A percentile compares a stretch with the other conserved stretches of the same genome.
Conservation (phyloP, 2,329 filamentous ascomycete genomes). For the Zymoseptoria tritici region DNA sequence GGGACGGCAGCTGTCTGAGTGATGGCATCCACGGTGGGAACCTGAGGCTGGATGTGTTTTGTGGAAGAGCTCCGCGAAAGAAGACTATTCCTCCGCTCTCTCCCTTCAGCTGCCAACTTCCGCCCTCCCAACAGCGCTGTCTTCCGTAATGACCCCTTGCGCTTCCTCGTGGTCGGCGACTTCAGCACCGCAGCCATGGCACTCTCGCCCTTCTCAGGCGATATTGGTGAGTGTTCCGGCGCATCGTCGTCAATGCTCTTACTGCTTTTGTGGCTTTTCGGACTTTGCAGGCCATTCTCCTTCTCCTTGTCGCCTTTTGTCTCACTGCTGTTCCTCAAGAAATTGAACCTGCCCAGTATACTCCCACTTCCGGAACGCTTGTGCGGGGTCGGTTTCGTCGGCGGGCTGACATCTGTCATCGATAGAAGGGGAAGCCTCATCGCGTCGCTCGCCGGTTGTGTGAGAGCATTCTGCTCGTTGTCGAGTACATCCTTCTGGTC, state of each 20-base stretch:
- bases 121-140: slow-evolving; percentile 74
- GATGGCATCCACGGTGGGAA: slow-evolving; percentile 16
- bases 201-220: slow-evolving; percentile 21
- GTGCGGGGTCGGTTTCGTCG: slow-evolving; percentile 29
- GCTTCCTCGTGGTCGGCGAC: slow-evolving; percentile 51
- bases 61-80: slow-evolving; percentile 29
- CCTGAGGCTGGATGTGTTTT: slow-evolving; percentile 17
- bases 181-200: slow-evolving; percentile 18
- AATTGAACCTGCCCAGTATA: slow-evolving; percentile 62
- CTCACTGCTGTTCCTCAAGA: slow-evolving; percentile 49
- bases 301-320: slow-evolving; percentile 23
- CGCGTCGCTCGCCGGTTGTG: slow-evolving; percentile 5
- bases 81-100: slow-evolving; percentile 39
- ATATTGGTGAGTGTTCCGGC: slow-evolving; percentile 11
- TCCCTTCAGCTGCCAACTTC: slow-evolving; percentile 48
- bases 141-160: slow-evolving; percentile 80
- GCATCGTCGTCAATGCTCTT: slow-evolving; percentile 29
- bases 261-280: slow-evolving; percentile 19
- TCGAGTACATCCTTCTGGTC: slow-evolving; percentile 5
- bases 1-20: slow-evolving; percentile 1
- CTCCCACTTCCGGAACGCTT: slow-evolving; percentile 54
- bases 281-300: slow-evolving; percentile 24
- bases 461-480: slow-evolving; percentile 8
- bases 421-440: slow-evolving; percentile 24
- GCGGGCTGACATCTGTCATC: slow-evolving; percentile 1